These are phyloP conservation scores for Dipsacomyces acuminosporus DNA, from an alignment of 371 early-diverging fungal species.

Conservation along the genomic window DNA sequence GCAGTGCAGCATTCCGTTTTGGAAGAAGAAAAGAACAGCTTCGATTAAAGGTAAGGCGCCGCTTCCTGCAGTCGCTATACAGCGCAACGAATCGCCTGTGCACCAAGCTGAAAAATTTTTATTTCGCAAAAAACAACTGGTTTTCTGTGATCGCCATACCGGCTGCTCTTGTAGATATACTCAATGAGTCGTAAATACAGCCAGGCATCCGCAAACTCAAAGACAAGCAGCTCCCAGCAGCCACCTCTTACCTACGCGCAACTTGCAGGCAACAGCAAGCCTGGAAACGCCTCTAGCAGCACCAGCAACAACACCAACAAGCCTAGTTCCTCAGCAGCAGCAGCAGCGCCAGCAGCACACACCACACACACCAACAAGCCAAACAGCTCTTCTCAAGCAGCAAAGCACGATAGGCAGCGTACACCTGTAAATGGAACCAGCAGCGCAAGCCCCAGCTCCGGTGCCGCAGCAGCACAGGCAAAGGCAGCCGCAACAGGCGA, in stretches of 20 bases:
- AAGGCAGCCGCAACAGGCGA: constrained; percentile 7
- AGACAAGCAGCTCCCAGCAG: constrained; percentile 42
- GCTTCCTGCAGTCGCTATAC: too few relatives aligned
- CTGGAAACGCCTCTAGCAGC: constrained; percentile 5
- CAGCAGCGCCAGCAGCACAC: constrained; percentile 2
- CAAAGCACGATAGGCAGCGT: constrained; percentile 30
- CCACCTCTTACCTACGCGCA: constrained; percentile 37
- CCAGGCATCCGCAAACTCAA: constrained; percentile 33
- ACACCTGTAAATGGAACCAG: constrained; percentile 29
- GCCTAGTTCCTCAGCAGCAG: constrained; percentile 2
- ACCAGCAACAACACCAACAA: constrained; percentile 8
- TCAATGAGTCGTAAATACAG: constrained; percentile 44
- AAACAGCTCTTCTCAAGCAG: constrained; percentile 2
- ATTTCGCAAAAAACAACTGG: too few relatives aligned
- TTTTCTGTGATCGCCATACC: too few relatives aligned
- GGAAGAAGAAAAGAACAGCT: too few relatives aligned
- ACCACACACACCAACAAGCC: constrained; percentile 14
- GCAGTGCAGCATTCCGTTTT: too few relatives aligned
- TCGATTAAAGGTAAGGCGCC: too few relatives aligned
- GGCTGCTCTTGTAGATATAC: constrained; percentile 4
- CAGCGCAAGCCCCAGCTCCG: constrained; percentile 12
- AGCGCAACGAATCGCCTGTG: too few relatives aligned
- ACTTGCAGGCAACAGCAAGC: constrained; percentile 21
- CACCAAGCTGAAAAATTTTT: not conserved
- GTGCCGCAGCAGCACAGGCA: too few relatives aligned